Evolutionary conservation across 1,139 yeast species (phyloP), one percentile per base, ranked within the genome.

Genomic region (Geotrichum phurueaensis): DNA sequence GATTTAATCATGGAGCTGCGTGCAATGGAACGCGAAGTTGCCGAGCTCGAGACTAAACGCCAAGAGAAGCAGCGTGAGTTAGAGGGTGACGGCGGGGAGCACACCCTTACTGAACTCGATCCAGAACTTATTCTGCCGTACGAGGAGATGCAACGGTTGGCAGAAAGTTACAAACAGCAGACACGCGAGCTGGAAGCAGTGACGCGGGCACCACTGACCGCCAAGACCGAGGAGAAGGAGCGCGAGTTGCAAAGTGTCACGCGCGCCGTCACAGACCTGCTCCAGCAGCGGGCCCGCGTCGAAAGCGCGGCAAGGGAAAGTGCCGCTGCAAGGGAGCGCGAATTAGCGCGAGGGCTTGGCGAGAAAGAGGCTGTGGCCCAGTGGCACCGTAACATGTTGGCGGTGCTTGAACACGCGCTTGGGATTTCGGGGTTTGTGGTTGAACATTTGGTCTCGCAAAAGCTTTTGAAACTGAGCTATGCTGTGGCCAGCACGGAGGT

Each of bases 21-120:
- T 29, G 66, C 64, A 25, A 65, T 74, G 68, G 67, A 70, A 49
- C 56, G 54, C 15, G 73, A 71, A 57, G 60, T 71, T 18, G 63
- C 52, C 13, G 66, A 60, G 22, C 59, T 70, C 33, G 67, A 64
- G 51, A 56, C 51, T 5, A 58, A 64, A 50, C 64, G 63, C 20
- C 59, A 61, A 22, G 20, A 39, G 20, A 39, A 39, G 45, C 45
- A 39, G 20, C 45, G 59, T 6, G 45, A 39, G 20, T n/a, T 39
- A 15, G 20, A 39, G 45, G 45, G 45, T 39, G 20, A n/a, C 18
- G 20, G 20, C 3, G 45, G 15, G 6, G 6, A 15, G 2, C 2
- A 39, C 45, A 39, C 18, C 1, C 15, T 6, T 7, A 5, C 45
- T 5, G 45, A 33, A 3, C 13, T 12, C 39, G 39, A 39, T 15